Evolutionary conservation across 352 stramenopile genomes (phyloP).

Genomic region (Globisporangium cystogenes): DNA sequence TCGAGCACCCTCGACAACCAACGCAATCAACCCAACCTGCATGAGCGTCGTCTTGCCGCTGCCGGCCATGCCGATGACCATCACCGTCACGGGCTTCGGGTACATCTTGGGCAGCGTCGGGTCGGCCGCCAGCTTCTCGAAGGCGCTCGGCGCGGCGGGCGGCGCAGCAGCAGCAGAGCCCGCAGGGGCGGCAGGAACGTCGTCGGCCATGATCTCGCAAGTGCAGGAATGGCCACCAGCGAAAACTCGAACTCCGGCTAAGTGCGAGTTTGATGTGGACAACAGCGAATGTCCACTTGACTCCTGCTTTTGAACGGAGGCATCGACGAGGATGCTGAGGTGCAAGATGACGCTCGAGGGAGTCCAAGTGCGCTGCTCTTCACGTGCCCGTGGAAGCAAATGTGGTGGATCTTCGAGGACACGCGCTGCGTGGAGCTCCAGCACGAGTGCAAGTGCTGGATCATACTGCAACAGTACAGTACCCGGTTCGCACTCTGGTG

Average conservation of each 20-base stretch:
- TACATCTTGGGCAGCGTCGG: constrained; percentile 6
- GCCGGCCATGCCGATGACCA: constrained; percentile 96
- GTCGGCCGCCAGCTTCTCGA: background rate
- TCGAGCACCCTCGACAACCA: no score
- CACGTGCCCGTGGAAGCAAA: constrained; percentile 84
- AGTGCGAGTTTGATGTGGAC: no score
- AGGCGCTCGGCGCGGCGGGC: background rate
- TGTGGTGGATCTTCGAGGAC: constrained; percentile 81
- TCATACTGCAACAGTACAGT: no score
- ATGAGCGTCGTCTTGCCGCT: constrained; percentile 96
- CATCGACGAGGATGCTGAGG: constrained; percentile 36
- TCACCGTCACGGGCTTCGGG: constrained; percentile 55
- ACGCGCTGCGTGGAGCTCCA: constrained; percentile 70
- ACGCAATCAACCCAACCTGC: constrained; percentile 31
- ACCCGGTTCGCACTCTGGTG: no score
- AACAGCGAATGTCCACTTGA: no score
- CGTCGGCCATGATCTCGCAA: no score
- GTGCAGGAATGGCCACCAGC: no score
- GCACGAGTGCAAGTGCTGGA: no score
- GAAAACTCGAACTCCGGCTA: no score
- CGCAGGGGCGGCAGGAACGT: no score
- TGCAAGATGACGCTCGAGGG: constrained; percentile 72
- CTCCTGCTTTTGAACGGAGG: no score
- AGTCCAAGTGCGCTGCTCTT: constrained; percentile 77
- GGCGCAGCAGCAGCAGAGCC: no score